Evolutionary conservation across 805 yeast genomes (phyloP).

Genomic region (Sungouiella thailandica): DNA sequence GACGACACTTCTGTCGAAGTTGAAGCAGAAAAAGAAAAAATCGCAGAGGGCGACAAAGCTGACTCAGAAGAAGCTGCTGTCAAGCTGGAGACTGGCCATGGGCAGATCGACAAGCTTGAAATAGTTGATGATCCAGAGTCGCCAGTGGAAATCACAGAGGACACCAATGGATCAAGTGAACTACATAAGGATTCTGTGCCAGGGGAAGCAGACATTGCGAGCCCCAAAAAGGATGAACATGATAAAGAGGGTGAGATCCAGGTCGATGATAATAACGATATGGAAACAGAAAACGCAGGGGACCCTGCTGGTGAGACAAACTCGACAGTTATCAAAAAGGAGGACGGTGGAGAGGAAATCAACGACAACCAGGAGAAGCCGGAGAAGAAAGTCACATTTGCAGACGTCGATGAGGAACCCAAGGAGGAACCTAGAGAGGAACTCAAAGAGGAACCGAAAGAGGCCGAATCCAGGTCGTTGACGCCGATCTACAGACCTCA

Average conservation of each 20-base stretch:
- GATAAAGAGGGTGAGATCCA: too few species aligned
- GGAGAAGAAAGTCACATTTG: conserved; percentile 21
- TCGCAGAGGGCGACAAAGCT: conserved; percentile 1
- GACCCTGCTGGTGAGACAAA: conserved; percentile 2
- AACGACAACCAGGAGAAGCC: neutral
- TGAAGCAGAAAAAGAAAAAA: conserved; percentile 1
- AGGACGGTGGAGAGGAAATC: neutral
- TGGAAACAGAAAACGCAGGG: conserved; percentile 4
- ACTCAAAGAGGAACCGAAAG: neutral
- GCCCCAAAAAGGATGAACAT: too few species aligned
- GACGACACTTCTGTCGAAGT: neutral
- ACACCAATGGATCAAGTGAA: too few species aligned
- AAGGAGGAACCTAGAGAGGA: neutral
- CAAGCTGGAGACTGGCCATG: too few species aligned
- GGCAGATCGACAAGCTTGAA: too few species aligned
- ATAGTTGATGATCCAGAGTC: too few species aligned
- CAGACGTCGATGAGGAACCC: conserved; percentile 11
- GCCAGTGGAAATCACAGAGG: too few species aligned
- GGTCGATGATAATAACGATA: conserved; percentile 4
- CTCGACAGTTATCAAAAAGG: too few species aligned
- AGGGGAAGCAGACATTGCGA: too few species aligned
- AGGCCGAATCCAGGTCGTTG: conserved; percentile 1
- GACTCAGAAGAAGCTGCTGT: conserved; percentile 1
- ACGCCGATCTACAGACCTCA: conserved; percentile 5
- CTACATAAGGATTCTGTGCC: too few species aligned